Evolutionary conservation across 768 basidiomycete genomes (phyloP).

Genomic region (Hydnomerulius pinastri): DNA sequence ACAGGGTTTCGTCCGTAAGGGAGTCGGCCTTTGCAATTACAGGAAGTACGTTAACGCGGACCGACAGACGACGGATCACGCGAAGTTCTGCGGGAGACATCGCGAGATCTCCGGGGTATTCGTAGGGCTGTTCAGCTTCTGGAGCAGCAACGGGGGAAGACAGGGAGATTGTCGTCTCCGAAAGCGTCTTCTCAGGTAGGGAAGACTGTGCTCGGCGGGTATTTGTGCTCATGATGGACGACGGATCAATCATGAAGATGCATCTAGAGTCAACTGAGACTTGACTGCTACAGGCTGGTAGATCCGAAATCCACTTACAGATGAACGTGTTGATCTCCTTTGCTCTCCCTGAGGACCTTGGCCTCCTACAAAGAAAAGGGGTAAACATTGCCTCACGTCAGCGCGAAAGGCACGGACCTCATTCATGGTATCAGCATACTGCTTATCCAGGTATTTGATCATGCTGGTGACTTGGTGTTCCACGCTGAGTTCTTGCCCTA

Average conservation of each 20-base stretch:
- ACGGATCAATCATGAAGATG: constrained; percentile 84
- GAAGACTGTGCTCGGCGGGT: constrained; percentile 52
- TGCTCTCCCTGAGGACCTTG: constrained; percentile 84
- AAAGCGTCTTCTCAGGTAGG: constrained; percentile 55
- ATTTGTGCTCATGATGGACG: constrained; percentile 59
- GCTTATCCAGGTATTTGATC: constrained; percentile 77
- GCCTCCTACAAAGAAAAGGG: constrained; percentile 58
- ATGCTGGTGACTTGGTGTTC: constrained; percentile 76
- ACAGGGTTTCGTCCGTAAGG: constrained; percentile 76
- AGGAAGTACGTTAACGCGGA: constrained; percentile 78
- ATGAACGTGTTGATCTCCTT: constrained; percentile 89
- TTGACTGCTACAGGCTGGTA: neutral
- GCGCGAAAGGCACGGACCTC: constrained; percentile 49
- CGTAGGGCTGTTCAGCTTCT: constrained; percentile 50
- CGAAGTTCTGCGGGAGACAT: constrained; percentile 80
- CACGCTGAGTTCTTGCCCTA: constrained; percentile 72
- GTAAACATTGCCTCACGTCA: neutral
- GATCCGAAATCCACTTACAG: constrained; percentile 50
- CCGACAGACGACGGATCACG: constrained; percentile 74
- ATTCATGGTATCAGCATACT: constrained; percentile 84
- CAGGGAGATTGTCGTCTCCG: constrained; percentile 62
- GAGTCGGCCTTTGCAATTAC: constrained; percentile 81
- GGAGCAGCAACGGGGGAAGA: constrained; percentile 54
- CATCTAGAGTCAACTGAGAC: constrained; percentile 49
- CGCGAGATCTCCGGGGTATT: constrained; percentile 50